Evolutionary conservation across 495 filamentous ascomycete genomes (phyloP).

Genomic region (Aspergillus asperescens): DNA sequence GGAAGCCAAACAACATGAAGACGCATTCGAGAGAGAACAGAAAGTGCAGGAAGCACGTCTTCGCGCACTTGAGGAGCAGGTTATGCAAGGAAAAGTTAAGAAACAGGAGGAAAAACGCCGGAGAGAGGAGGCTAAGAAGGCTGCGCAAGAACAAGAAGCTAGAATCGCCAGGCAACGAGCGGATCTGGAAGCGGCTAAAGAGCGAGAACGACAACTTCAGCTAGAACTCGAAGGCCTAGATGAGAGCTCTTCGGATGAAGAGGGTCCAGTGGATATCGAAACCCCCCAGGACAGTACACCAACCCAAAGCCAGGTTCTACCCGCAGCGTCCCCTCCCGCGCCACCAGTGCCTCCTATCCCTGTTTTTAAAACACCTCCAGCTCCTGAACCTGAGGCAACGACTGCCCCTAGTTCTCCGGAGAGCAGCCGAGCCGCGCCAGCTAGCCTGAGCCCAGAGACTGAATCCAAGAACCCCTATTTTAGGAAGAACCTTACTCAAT

Average conservation of each 20-base stretch:
- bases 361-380: conserved; percentile 31
- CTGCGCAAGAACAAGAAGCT: conserved; percentile 84
- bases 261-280: conserved; percentile 73
- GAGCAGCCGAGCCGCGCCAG: conserved; percentile 24
- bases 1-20: conserved; percentile 69
- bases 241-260: conserved; percentile 80
- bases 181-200: conserved; percentile 85
- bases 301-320: conserved; percentile 57
- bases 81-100: conserved; percentile 91
- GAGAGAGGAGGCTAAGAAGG: conserved; percentile 80
- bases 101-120: conserved; percentile 91
- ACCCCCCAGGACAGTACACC: conserved; percentile 82
- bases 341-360: conserved; percentile 38
- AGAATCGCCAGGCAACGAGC: conserved; percentile 79
- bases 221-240: conserved; percentile 79
- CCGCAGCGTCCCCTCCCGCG: conserved; percentile 33
- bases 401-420: conserved; percentile 27
- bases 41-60: conserved; percentile 78
- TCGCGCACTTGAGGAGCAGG: conserved; percentile 86
- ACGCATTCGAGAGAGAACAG: conserved; percentile 71
- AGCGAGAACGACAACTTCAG: conserved; percentile 82
- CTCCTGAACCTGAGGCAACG: conserved; percentile 31
- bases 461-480: conserved; percentile 70
- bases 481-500: conserved; percentile 60
- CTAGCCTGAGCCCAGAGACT: conserved; percentile 26